Percentiles rank a stretch among this genome's conserved stretches.
phyloP scores from a whole-genome alignment of 768 basidiomycete species.

The Lyophyllum atratum region DNA sequence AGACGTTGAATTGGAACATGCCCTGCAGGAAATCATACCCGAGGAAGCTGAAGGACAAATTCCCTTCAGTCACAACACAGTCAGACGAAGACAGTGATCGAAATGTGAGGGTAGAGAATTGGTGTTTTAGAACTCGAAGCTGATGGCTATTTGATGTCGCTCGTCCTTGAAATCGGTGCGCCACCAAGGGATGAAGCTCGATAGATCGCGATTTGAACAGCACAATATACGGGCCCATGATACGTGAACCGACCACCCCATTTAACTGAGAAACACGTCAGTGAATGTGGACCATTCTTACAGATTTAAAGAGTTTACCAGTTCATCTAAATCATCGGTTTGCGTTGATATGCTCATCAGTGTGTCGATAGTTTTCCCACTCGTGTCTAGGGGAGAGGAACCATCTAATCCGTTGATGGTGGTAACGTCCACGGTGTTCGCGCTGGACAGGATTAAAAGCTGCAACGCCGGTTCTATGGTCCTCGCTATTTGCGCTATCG shows the following conservation, averaged over 20 bases:
- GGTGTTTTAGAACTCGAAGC: constrained; percentile 18
- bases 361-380: not conserved
- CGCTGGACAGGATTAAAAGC: constrained; percentile 32
- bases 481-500: constrained; percentile 30
- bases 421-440: constrained; percentile 35
- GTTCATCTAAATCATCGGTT: constrained; percentile 32
- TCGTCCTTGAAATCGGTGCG: not conserved
- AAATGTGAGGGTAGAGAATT: constrained; percentile 35
- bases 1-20: constrained; percentile 49
- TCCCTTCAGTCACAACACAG: constrained; percentile 10
- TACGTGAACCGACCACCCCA: constrained; percentile 41
- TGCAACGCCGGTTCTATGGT: constrained; percentile 33
- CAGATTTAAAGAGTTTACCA: constrained; percentile 24
- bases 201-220: constrained; percentile 53
- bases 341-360: constrained; percentile 11
- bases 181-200: constrained; percentile 25
- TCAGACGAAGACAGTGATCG: constrained; percentile 46
- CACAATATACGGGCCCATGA: constrained; percentile 52
- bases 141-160: not conserved
- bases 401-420: constrained; percentile 5
- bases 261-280: constrained; percentile 32
- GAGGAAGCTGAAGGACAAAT: constrained; percentile 39
- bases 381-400: constrained; percentile 11
- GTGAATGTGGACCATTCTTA: too few relatives aligned
- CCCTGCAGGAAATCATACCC: constrained; percentile 49